These are phyloP conservation scores for Monosporozyma unispora DNA, from an alignment of 805 yeast species.

Conservation along the genomic window DNA sequence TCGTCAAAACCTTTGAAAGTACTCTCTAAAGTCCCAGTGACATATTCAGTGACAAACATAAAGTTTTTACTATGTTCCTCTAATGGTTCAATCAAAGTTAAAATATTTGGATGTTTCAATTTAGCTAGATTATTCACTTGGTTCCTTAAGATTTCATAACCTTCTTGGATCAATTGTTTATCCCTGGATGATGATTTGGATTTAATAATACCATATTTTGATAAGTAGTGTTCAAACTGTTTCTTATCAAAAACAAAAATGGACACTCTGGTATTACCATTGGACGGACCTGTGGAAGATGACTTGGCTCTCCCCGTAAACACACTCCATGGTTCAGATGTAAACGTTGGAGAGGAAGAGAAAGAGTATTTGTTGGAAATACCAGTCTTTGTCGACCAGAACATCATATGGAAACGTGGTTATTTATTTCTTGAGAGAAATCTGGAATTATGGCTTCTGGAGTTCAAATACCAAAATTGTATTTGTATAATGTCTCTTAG, in stretches of 20 bases:
- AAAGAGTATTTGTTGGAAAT: conserved; percentile 60
- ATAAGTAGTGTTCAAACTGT: conserved; percentile 50
- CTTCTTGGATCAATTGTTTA: conserved; percentile 43
- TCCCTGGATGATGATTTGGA: conserved; percentile 34
- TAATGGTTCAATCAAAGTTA: conserved; percentile 77
- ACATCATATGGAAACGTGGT: conserved; percentile 15
- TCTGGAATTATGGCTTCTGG: neutral
- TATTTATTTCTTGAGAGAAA: neutral
- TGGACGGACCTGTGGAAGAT: conserved; percentile 32
- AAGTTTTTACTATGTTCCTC: conserved; percentile 77
- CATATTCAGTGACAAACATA: conserved; percentile 77
- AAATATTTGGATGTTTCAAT: conserved; percentile 80
- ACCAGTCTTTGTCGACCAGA: conserved; percentile 38
- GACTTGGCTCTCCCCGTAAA: conserved; percentile 72
- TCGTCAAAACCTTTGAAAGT: conserved; percentile 29
- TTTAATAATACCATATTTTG: conserved; percentile 41
- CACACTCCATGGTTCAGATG: conserved; percentile 74
- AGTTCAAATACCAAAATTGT: no score
- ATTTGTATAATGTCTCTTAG: neutral
- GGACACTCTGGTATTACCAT: conserved; percentile 42
- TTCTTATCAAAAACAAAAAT: conserved; percentile 84
- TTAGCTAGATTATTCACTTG: conserved; percentile 69
- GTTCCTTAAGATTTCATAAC: conserved; percentile 54
- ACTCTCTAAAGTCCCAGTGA: conserved; percentile 46
- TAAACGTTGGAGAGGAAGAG: conserved; percentile 61